Percentiles rank a stretch among this genome's conserved stretches.
Conservation (phyloP, 139 green algal species). For the Chlamydomonas sphaeroides region DNA sequence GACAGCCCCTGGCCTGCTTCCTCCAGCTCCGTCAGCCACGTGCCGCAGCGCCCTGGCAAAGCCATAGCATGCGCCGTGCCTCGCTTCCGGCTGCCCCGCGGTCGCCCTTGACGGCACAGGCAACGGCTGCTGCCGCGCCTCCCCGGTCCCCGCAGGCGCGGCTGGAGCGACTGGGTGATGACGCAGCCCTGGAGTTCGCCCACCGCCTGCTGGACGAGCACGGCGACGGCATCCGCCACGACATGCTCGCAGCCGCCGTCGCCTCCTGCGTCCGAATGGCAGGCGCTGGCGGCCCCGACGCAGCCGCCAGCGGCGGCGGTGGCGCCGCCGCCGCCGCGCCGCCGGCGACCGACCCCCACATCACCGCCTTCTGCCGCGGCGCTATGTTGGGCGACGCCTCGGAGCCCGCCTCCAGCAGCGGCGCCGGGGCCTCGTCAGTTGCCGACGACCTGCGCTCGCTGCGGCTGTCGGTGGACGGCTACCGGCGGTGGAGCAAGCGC, state of each 20-base stretch:
- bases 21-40: no score
- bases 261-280: conserved; percentile 5
- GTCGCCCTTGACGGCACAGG: background rate
- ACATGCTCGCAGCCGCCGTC: background rate
- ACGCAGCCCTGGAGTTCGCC: background rate
- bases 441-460: background rate
- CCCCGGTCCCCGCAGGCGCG: background rate
- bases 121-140: background rate
- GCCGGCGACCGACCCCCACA: background rate
- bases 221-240: background rate
- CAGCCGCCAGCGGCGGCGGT: background rate
- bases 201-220: conserved; percentile 1
- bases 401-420: no score
- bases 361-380: background rate
- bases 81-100: no score
- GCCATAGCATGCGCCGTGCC: no score
- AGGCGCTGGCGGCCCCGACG: background rate
- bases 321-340: background rate
- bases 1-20: background rate
- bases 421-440: no score
- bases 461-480: background rate
- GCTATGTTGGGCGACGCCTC: background rate
- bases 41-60: background rate
- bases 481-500: conserved; percentile 21
- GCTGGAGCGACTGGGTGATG: conserved; percentile 18